Percentiles rank a stretch among this genome's conserved stretches.
Evolutionary conservation across 169 alveolate species (phyloP).

Genomic region (Eimeria necatrix): DNA sequence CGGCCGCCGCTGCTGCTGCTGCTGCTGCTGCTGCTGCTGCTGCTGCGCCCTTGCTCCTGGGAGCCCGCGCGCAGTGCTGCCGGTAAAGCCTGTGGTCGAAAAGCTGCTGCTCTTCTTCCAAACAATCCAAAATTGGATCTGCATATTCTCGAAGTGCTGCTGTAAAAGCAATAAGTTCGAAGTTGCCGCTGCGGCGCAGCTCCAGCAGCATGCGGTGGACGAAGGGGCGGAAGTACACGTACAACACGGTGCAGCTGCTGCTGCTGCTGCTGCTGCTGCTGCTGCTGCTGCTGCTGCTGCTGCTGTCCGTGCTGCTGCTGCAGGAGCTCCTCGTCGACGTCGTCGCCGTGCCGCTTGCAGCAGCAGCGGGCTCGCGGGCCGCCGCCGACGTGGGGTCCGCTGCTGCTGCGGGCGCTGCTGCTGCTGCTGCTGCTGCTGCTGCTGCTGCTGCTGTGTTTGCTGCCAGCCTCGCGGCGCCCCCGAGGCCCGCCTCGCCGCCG

Average conservation of each 20-base stretch:
- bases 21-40: not conserved
- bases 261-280: not conserved
- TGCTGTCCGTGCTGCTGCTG: not conserved
- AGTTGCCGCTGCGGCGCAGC: not conserved
- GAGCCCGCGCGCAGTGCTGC: slow-evolving; percentile 63
- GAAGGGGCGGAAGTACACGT: slow-evolving; percentile 65
- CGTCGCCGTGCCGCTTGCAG: not conserved
- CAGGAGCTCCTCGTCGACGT: not conserved
- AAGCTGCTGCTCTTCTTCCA: not conserved
- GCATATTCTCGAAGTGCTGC: slow-evolving; percentile 73
- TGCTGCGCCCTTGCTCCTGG: slow-evolving; percentile 9
- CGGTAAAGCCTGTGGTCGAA: slow-evolving; percentile 44
- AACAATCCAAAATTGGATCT: slow-evolving; percentile 47
- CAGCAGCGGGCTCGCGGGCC: not conserved
- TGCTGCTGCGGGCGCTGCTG: too few relatives aligned
- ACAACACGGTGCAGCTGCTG: not conserved
- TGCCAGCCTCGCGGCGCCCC: not conserved
- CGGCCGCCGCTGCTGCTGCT: not conserved
- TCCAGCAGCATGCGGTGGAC: not conserved
- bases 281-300: not conserved
- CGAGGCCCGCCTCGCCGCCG: not conserved
- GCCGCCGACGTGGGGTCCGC: not conserved
- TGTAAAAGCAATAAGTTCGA: slow-evolving; percentile 53
- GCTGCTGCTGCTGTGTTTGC: not conserved
- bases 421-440: not conserved